phyloP scores from a whole-genome alignment of 352 stramenopile genomes.

The Phytopythium helicoides region DNA sequence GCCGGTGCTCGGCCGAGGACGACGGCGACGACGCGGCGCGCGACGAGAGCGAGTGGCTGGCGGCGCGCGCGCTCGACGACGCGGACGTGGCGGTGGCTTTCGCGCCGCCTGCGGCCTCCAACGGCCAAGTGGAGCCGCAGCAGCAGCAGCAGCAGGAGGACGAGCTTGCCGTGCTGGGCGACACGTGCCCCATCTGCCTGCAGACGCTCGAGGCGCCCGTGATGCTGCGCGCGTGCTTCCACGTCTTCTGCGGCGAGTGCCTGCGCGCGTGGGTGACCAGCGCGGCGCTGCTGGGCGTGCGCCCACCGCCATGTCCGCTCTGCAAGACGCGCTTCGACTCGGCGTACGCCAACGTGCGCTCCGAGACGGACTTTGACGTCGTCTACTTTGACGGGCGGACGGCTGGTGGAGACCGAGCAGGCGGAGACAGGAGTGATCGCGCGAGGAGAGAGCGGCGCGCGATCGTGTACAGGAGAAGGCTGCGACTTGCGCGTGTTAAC shows the following conservation, averaged over 20 bases:
- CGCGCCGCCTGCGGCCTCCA: slow-evolving; percentile 19
- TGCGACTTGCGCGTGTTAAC: slow-evolving; percentile 53
- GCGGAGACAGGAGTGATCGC: slow-evolving; percentile 12
- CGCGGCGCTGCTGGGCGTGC: slow-evolving; percentile 52
- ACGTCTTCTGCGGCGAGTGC: slow-evolving; percentile 76
- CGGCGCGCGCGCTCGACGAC: slow-evolving; percentile 16
- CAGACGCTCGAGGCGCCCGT: slow-evolving; percentile 49
- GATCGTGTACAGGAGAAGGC: slow-evolving; percentile 51
- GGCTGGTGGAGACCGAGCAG: slow-evolving; percentile 4
- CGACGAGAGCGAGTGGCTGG: slow-evolving; percentile 52
- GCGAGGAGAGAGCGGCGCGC: slow-evolving; percentile 26
- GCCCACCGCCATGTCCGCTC: slow-evolving; percentile 53
- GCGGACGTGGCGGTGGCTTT: slow-evolving; percentile 17
- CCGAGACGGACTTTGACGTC: slow-evolving; percentile 60
- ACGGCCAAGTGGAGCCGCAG: slow-evolving; percentile 15
- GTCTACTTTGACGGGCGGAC: slow-evolving; percentile 39
- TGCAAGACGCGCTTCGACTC: slow-evolving; percentile 64
- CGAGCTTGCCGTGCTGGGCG: slow-evolving; percentile 60
- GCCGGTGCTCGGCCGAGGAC: slow-evolving; percentile 11
- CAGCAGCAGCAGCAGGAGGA: slow-evolving; percentile 13
- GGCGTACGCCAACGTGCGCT: slow-evolving; percentile 59
- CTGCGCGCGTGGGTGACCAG: slow-evolving; percentile 59
- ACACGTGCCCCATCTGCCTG: slow-evolving; percentile 71
- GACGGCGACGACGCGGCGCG: slow-evolving; percentile 18
- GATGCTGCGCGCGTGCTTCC: slow-evolving; percentile 61